Evolutionary conservation across 306 rosid species (phyloP).

Genomic region (Trifolium subterraneum): DNA sequence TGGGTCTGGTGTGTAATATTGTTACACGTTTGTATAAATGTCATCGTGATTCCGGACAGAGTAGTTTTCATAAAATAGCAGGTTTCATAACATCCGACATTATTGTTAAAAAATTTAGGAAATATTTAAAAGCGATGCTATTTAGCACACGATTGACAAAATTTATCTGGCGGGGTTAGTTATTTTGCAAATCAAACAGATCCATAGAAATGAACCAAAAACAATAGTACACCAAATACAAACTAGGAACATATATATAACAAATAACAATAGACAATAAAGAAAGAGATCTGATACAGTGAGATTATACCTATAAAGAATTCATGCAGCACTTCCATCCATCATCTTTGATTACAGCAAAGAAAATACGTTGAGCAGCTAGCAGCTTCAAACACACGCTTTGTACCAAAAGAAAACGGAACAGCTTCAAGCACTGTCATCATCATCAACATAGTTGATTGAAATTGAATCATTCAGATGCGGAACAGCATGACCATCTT

Average conservation of each 20-base stretch:
- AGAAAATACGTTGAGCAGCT: slow-evolving; percentile 69
- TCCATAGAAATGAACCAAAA: slow-evolving; percentile 1
- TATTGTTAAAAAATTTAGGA: not conserved
- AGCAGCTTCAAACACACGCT: slow-evolving; percentile 79
- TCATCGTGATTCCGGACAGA: not conserved
- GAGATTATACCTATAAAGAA: slow-evolving; percentile 62
- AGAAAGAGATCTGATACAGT: slow-evolving; percentile 14
- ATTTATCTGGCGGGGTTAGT: too few relatives aligned
- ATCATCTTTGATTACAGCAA: slow-evolving; percentile 69
- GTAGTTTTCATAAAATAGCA: too few relatives aligned
- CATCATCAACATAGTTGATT: slow-evolving; percentile 7
- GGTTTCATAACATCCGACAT: not conserved
- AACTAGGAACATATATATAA: not conserved
- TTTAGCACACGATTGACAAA: too few relatives aligned
- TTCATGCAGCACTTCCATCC: slow-evolving; percentile 71
- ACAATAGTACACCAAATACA: not conserved
- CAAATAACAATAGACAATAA: not conserved
- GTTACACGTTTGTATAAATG: not conserved
- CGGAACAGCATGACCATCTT: slow-evolving; percentile 67
- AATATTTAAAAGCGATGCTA: too few relatives aligned
- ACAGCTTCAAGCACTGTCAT: too few relatives aligned
- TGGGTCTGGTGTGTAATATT: not conserved
- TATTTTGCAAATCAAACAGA: too few relatives aligned
- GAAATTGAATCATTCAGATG: slow-evolving; percentile 51
- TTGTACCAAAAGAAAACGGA: too few relatives aligned